Base-by-base conservation (phyloP, 2,329 filamentous ascomycete species). In the Pleomassaria siparia region DNA sequence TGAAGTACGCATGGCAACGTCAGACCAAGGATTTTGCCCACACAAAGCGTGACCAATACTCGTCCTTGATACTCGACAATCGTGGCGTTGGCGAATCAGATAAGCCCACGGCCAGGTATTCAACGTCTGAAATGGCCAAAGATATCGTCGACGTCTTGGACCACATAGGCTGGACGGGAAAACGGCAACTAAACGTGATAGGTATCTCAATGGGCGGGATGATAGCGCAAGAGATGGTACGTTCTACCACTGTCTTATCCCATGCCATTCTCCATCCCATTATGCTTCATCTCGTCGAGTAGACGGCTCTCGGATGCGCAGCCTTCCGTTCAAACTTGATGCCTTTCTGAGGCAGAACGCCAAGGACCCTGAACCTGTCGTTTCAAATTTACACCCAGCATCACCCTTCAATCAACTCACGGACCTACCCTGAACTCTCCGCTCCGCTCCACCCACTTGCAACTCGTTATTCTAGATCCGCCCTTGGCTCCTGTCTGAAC, bases 171-270 rank as follows among this genome's bases (percentile, higher is more conserved):
- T 95, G 88, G 88, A 83, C 70, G 44, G 54, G 78, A 64, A 59
- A 76, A 59, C 72, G 78, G 75, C 66, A 81, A 43, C 57, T 86
- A 12, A 84, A 96, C 72, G 68, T 95, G 43, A 76, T 88, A 26
- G 91, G 90, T 46, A 84, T 92, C 55, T 89, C 86, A 49, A 88
- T 95, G 80, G 90, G 90, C 54, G 90, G 91, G 62, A 95, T 96
- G 91, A 92, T 96, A 60, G 83, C 88, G 2, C 91, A 95, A 71
- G 91, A 96, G 72, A 64, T 96, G 3, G 80, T 78, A 67, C 62
- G 72, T 63, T 46, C 40, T 16, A 20, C 36, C 20, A 41, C 25
- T 47, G 45, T 46, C 28, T 37, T 44, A 26, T 25, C 37, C 36
- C 40, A n/a, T 13, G 15, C 15, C 33, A 20, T 43, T 40, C 42